phyloP scores from a whole-genome alignment of 768 basidiomycete species.

The Boletus rubescentipes region DNA sequence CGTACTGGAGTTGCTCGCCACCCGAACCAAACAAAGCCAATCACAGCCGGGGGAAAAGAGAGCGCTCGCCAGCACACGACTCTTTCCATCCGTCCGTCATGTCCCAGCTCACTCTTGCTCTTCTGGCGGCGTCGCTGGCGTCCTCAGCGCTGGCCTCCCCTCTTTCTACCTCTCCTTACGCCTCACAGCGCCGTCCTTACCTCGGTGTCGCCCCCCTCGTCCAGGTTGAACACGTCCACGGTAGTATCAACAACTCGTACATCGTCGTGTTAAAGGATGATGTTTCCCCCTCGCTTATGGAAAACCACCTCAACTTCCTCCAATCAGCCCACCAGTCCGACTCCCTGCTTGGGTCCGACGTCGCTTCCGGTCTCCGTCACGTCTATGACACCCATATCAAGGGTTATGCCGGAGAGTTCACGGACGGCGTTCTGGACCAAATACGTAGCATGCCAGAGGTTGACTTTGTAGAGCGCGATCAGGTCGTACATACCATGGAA shows the following conservation, averaged over 20 bases:
- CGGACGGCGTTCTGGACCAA: conserved; percentile 62
- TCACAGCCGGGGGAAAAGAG: conserved; percentile 9
- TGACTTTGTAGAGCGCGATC: conserved; percentile 90
- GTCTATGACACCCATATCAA: conserved; percentile 73
- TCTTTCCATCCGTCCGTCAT: conserved; percentile 30
- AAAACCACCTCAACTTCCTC: conserved; percentile 81
- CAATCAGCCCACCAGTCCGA: conserved; percentile 57
- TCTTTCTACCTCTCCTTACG: conserved; percentile 43
- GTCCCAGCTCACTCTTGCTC: conserved; percentile 32
- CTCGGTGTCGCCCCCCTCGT: conserved; percentile 61
- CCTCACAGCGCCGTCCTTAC: conserved; percentile 40
- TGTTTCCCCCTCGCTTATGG: conserved; percentile 51
- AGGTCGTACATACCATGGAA: conserved; percentile 73
- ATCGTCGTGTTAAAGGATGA: conserved; percentile 86
- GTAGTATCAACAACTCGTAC: conserved; percentile 87
- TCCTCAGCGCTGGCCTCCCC: conserved; percentile 39
- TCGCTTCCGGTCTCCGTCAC: conserved; percentile 59
- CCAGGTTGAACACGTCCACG: conserved; percentile 61
- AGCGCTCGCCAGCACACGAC: not conserved
- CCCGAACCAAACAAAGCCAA: conserved; percentile 30
- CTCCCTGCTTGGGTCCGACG: conserved; percentile 46
- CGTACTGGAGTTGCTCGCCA: conserved; percentile 17
- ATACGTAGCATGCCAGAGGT: conserved; percentile 88
- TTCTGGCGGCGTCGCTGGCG: conserved; percentile 41
- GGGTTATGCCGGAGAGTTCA: conserved; percentile 84